Evolutionary conservation across 1,139 yeast species (phyloP).

Genomic region (Insectozyma bohioensis): DNA sequence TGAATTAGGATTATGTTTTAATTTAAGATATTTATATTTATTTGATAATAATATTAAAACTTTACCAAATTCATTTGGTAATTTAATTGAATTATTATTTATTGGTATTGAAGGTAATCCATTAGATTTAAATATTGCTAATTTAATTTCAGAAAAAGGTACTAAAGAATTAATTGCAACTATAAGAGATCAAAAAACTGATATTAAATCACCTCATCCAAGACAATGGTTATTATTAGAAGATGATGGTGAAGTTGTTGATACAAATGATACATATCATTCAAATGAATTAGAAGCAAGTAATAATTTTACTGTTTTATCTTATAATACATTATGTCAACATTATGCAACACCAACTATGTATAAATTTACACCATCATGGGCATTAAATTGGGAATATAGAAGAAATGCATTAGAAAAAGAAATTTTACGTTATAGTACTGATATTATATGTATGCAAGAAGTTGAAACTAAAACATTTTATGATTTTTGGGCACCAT

Average conservation of each 20-base stretch:
- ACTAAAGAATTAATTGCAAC: constrained; percentile 79
- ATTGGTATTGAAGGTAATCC: constrained; percentile 95
- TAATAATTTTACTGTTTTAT: constrained; percentile 68
- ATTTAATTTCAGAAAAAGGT: constrained; percentile 76
- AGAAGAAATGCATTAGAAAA: constrained; percentile 73
- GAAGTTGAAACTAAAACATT: constrained; percentile 89
- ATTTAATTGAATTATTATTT: constrained; percentile 78
- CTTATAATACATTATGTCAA: constrained; percentile 92
- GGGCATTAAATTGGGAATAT: constrained; percentile 97
- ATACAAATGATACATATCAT: constrained; percentile 32
- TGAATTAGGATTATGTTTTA: constrained; percentile 81
- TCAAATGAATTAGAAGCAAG: constrained; percentile 23
- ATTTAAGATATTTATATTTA: constrained; percentile 76
- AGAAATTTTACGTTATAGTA: constrained; percentile 62
- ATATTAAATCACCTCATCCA: constrained; percentile 61
- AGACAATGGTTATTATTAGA: constrained; percentile 82
- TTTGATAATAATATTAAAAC: constrained; percentile 81
- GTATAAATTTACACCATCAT: constrained; percentile 93
- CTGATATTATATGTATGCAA: constrained; percentile 88
- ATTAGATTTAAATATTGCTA: constrained; percentile 61
- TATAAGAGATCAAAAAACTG: constrained; percentile 80
- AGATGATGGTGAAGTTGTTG: constrained; percentile 68
- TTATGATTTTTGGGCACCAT: constrained; percentile 83
- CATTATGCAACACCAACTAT: constrained; percentile 90
- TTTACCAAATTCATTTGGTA: constrained; percentile 85